Evolutionary conservation across 441 rosid species (phyloP), one percentile per base, ranked within the genome.

Genomic region (Populus tomentosa): DNA sequence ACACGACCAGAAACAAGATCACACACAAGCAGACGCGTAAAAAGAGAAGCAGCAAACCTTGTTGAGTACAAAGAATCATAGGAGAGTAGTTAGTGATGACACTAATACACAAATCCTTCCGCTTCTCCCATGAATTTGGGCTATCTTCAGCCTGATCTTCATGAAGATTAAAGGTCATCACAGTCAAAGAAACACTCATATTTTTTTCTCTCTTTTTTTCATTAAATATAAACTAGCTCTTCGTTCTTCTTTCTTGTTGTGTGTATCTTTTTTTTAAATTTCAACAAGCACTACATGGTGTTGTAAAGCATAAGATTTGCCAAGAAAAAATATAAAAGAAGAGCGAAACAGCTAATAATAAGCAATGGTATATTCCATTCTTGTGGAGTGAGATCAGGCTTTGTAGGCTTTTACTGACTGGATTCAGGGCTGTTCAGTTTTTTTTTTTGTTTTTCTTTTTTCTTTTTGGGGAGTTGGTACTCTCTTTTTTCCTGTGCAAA

Each of bases 111-210:
- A 96, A 89, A 86, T 94, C 99, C 79, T 88, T 90, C 80, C 98
- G 87, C 79, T 89, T 94, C 65, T 77, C 87, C 98, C 97, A 96
- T 38, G 92, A 88, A 85, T 95, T 87, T 23, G 97, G 95, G 85
- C 97, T 92, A 59, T 89, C 97, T 77, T 87, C 91, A 23, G 83
- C 82, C 84, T 89, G 90, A 86, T 92, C 92, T 80, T 95, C 97
- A 38, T 82, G 89, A 76, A 95, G 97, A 81, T 94, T 95, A 79
- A 95, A 92, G 74, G 98, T 89, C 98, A 95, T 94, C 75, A 91
- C 90, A 78, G 95, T 86, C 85, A 94, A 86, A 80, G 94, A 89
- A 59, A 89, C 90, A 72, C 93, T 95, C 99, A 94, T 92, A 35
- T 38, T 38, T 80, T 70, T 88, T 66, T n/a, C 33, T 66, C 2